Base-by-base conservation (phyloP, 2,329 filamentous ascomycete species). In the Tolypocladium tropicale region DNA sequence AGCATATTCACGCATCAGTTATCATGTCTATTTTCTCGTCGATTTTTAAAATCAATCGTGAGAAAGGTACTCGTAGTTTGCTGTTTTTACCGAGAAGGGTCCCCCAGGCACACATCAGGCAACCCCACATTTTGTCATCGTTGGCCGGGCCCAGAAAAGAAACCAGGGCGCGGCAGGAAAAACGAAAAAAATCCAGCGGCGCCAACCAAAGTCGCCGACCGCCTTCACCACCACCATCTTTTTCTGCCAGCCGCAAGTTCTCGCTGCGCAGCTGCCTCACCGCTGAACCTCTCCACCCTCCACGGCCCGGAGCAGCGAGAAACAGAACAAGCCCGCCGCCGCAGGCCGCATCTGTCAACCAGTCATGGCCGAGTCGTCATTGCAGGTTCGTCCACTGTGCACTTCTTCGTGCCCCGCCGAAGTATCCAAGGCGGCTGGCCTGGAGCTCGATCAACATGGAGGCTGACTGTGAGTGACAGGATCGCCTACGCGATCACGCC, bases 401-500 rank as follows among this genome's bases (percentile, higher is more conserved):
- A 61, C 54, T 55, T 58, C 46, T 56, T 66, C 56, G 52, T 65
- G 59, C 68, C 62, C 65, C 67, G 63, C 66, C 61, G 46, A 4
- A 30, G 43, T 25, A 7, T 23, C 12, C 9, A 16, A n/a, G n/a
- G 23, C 43, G 23, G 43, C 43, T 25, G 43, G 43, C 12, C 14
- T 43, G 3, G 25, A 32, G 46, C 16, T 32, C 46, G 25, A 32
- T n/a, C 39, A 56, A 25, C 23, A 25, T 28, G 36, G 18, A 36
- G 21, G 33, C 63, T 63, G 53, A 64, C 43, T 33, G 36, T 14
- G 52, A 53, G 33, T 51, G 50, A 59, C 59, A 83, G 80, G 78
- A 82, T 66, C 80, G 79, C 61, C 72, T 83, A 64, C 78, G 78
- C 69, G 76, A 75, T 60, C 77, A 82, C 62, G 74, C 89, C 61